Evolutionary conservation across 2,329 filamentous ascomycete species (phyloP).

Genomic region (Fusarium xylarioides): DNA sequence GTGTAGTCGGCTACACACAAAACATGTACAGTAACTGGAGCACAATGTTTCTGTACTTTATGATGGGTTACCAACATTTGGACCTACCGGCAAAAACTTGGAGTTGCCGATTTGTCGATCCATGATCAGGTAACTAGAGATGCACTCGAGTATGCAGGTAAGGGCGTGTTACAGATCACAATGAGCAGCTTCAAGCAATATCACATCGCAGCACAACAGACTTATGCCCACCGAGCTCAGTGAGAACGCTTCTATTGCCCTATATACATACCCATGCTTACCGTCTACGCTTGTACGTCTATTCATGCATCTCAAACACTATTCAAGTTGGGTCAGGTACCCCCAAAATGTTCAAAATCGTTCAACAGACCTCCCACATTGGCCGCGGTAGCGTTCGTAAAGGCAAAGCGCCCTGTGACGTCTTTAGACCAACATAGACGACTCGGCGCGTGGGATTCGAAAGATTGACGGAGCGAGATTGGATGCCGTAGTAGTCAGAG

Average conservation of each 20-base stretch:
- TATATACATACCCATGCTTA: conserved; percentile 12
- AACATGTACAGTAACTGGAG: not conserved
- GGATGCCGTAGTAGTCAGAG: conserved; percentile 88
- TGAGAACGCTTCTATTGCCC: conserved; percentile 35
- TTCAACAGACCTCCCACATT: conserved; percentile 69
- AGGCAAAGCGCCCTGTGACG: conserved; percentile 46
- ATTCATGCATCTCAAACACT: conserved; percentile 5
- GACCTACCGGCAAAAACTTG: not conserved
- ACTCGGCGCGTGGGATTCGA: conserved; percentile 77
- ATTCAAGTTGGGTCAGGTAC: not conserved
- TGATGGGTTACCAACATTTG: not conserved
- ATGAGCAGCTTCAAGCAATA: not conserved
- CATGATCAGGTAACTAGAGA: not conserved
- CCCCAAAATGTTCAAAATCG: not conserved
- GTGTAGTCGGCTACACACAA: not conserved
- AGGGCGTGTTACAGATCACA: not conserved
- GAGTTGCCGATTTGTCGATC: not conserved
- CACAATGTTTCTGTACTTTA: not conserved
- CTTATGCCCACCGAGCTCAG: conserved; percentile 18
- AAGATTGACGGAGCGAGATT: conserved; percentile 81
- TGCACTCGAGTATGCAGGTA: too few relatives aligned
- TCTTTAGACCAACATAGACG: conserved; percentile 82
- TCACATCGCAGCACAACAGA: conserved; percentile 25
- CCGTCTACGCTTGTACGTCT: conserved; percentile 33
- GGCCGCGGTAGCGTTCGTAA: conserved; percentile 63